phyloP scores from a whole-genome alignment of 2,329 filamentous ascomycete species.

The Penicillium sp. region DNA sequence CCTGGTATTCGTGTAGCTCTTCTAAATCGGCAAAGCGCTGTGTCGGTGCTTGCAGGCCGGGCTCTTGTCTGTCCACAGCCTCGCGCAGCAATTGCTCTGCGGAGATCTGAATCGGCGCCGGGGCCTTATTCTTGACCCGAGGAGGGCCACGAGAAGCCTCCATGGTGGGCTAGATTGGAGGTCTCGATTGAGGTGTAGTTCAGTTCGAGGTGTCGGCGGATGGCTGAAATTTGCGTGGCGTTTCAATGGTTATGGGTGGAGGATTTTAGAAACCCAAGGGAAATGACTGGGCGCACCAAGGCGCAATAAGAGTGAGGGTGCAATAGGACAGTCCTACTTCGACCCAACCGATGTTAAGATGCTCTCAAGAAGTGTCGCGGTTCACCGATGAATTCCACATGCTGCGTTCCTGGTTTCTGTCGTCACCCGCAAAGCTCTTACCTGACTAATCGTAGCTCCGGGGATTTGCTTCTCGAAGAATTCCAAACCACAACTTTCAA shows the following conservation, averaged over 20 bases:
- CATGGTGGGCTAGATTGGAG: slow-evolving; percentile 55
- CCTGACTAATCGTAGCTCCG: slow-evolving; percentile 21
- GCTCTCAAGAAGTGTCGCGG: slow-evolving; percentile 1
- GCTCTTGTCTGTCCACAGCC: slow-evolving; percentile 94
- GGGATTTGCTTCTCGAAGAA: slow-evolving; percentile 2
- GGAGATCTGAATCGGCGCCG: slow-evolving; percentile 86
- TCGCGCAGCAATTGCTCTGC: slow-evolving; percentile 96
- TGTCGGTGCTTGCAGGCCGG: slow-evolving; percentile 80
- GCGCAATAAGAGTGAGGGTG: not conserved
- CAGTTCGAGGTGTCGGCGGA: not conserved
- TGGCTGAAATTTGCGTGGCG: not conserved
- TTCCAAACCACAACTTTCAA: not conserved
- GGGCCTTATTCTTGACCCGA: slow-evolving; percentile 97
- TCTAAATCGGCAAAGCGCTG: slow-evolving; percentile 95
- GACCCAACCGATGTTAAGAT: slow-evolving; percentile 4
- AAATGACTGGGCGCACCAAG: not conserved
- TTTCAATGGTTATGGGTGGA: not conserved
- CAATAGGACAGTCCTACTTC: slow-evolving; percentile 1
- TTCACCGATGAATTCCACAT: slow-evolving; percentile 15
- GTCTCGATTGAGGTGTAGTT: not conserved
- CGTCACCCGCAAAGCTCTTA: slow-evolving; percentile 22
- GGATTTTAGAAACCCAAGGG: not conserved
- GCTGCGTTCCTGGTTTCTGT: slow-evolving; percentile 16
- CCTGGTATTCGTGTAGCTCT: slow-evolving; percentile 96
- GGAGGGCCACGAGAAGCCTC: slow-evolving; percentile 88